Evolutionary conservation across 305 asterid genomes (phyloP).

Genomic region (Rubia balearica): DNA sequence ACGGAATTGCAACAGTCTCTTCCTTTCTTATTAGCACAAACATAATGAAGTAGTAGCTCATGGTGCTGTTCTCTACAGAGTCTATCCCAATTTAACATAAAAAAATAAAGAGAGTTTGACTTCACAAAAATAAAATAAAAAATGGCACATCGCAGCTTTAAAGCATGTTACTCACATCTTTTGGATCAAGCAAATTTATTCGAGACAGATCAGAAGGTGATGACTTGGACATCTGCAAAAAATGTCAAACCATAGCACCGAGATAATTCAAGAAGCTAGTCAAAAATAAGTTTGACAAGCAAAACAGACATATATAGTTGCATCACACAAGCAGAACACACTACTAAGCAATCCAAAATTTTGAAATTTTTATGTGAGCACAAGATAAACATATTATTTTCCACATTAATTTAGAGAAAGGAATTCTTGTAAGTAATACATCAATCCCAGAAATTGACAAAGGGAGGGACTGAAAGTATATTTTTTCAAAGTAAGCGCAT

Average conservation of each 20-base stretch:
- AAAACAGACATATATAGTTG: neutral
- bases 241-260: slow-evolving; percentile 20
- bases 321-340: slow-evolving; percentile 6
- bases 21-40: neutral
- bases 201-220: slow-evolving; percentile 96
- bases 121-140: neutral
- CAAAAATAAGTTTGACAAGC: neutral
- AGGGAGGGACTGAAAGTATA: too few relatives aligned
- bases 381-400: neutral
- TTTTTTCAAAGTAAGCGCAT: too few relatives aligned
- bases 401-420: neutral
- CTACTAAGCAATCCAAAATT: slow-evolving; percentile 5
- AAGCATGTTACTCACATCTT: slow-evolving; percentile 62
- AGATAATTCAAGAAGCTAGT: slow-evolving; percentile 10
- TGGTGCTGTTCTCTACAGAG: too few relatives aligned
- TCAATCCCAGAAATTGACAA: neutral
- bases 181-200: slow-evolving; percentile 85
- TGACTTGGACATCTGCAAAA: slow-evolving; percentile 86
- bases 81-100: too few relatives aligned
- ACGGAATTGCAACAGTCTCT: neutral
- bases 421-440: neutral
- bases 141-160: slow-evolving; percentile 1
- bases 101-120: too few relatives aligned
- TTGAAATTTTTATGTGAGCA: neutral
- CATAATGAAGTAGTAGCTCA: neutral